Conservation (phyloP, 495 filamentous ascomycete species). For the Hyaloscypha finlandica region DNA sequence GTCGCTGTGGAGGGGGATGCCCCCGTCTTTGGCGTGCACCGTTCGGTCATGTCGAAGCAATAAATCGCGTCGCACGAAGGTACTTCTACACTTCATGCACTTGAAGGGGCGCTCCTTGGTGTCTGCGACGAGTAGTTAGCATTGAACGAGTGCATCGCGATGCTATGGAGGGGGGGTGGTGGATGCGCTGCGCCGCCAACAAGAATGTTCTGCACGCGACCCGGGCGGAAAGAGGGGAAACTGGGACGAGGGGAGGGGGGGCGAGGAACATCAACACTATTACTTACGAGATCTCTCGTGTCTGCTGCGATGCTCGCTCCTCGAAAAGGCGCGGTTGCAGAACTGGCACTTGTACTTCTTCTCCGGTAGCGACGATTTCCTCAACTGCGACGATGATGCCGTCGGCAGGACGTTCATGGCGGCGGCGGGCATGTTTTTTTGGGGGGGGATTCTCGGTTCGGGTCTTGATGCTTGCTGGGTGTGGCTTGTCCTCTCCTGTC, state of each 20-base stretch:
- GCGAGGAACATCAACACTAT: neutral
- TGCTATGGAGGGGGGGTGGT: neutral
- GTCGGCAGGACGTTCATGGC: constrained; percentile 61
- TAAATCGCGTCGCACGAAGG: constrained; percentile 95
- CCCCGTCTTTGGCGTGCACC: constrained; percentile 98
- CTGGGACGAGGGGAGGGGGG: constrained; percentile 3
- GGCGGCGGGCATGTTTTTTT: constrained; percentile 58
- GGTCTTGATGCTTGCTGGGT: constrained; percentile 33
- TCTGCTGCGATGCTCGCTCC: constrained; percentile 94
- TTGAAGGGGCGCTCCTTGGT: constrained; percentile 99
- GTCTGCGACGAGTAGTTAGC: constrained; percentile 54
- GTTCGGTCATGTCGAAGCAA: constrained; percentile 97
- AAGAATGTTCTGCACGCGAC: constrained; percentile 17
- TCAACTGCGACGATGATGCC: constrained; percentile 57
- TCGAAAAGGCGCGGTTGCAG: constrained; percentile 93
- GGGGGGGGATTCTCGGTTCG: constrained; percentile 28
- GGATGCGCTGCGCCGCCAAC: neutral
- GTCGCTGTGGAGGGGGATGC: constrained; percentile 91
- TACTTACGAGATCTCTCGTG: constrained; percentile 96
- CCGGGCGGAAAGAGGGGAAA: constrained; percentile 5
- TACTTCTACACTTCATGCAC: constrained; percentile 96
- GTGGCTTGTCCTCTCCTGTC: constrained; percentile 24
- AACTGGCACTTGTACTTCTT: constrained; percentile 99
- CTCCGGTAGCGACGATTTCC: constrained; percentile 69
- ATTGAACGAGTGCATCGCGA: constrained; percentile 7